A percentile compares a stretch with the other conserved stretches of the same genome.
Evolutionary conservation across 441 rosid species (phyloP).

Genomic region (Sinapis alba): DNA sequence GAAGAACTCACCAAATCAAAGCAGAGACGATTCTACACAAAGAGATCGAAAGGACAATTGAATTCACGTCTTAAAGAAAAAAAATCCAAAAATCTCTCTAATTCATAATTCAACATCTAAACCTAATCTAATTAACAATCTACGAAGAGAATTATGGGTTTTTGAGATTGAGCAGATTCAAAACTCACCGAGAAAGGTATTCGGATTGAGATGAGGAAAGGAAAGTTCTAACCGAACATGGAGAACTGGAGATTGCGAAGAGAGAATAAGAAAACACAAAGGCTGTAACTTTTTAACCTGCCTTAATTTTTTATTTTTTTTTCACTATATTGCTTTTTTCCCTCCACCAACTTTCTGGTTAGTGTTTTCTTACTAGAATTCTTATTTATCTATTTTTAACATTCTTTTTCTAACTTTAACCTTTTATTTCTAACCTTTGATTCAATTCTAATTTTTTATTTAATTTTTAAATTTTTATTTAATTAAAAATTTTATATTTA

Average conservation of each 20-base stretch:
- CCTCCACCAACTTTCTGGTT: neutral
- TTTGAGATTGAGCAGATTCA: neutral
- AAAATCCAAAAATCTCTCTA: neutral
- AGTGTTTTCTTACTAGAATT: neutral
- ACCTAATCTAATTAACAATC: neutral
- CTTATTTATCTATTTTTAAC: too few relatives aligned
- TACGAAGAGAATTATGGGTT: neutral
- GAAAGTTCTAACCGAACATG: neutral
- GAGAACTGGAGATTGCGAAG: neutral
- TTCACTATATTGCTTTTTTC: neutral
- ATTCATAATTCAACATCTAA: neutral
- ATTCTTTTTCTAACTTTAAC: neutral
- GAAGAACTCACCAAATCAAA: neutral
- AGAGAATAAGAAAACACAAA: neutral
- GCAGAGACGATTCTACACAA: neutral
- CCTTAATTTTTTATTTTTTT: neutral
- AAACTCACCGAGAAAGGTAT: neutral
- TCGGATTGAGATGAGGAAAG: neutral
- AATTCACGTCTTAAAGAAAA: neutral
- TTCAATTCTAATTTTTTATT: too few relatives aligned
- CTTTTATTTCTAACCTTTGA: neutral
- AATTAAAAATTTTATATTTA: too few relatives aligned
- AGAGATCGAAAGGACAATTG: neutral
- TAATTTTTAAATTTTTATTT: too few relatives aligned
- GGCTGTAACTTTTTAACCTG: neutral